Evolutionary conservation across 1,284 basidiomycete species (phyloP).

Genomic region (Sporisorium iseilematis-ciliati): DNA sequence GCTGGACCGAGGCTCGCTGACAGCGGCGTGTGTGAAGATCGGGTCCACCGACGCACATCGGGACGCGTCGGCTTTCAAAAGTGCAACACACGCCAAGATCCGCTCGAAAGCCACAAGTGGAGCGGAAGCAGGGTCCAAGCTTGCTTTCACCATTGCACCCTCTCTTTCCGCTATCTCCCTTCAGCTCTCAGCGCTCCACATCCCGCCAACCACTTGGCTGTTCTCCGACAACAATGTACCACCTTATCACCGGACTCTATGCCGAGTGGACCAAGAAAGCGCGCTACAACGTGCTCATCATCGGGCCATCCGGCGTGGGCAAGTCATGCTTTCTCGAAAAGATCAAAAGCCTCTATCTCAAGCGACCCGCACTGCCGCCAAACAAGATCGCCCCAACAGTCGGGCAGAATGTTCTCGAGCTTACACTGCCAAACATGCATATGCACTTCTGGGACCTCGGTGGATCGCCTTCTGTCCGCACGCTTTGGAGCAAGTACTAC

Average conservation of each 20-base stretch:
- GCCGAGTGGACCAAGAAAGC: constrained; percentile 53
- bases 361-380: constrained; percentile 37
- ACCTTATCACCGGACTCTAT: constrained; percentile 45
- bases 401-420: constrained; percentile 59
- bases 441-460: constrained; percentile 63
- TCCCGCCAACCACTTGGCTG: not conserved
- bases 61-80: constrained; percentile 26
- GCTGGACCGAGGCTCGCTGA: not conserved
- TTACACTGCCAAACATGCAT: constrained; percentile 34
- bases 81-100: constrained; percentile 5
- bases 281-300: constrained; percentile 52
- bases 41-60: constrained; percentile 9
- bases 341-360: constrained; percentile 46
- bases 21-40: too few relatives aligned
- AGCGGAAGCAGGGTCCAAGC: constrained; percentile 17
- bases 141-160: not conserved
- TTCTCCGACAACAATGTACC: constrained; percentile 32
- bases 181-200: not conserved
- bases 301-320: constrained; percentile 52
- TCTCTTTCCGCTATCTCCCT: too few relatives aligned
- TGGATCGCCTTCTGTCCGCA: constrained; percentile 50
- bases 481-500: constrained; percentile 57
- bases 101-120: not conserved
- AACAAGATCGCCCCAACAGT: constrained; percentile 54
- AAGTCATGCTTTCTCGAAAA: constrained; percentile 59